Percentiles rank a stretch among this genome's conserved stretches.
phyloP scores from a whole-genome alignment of 805 yeast species.

The Wickerhamiella allomyrinae region DNA sequence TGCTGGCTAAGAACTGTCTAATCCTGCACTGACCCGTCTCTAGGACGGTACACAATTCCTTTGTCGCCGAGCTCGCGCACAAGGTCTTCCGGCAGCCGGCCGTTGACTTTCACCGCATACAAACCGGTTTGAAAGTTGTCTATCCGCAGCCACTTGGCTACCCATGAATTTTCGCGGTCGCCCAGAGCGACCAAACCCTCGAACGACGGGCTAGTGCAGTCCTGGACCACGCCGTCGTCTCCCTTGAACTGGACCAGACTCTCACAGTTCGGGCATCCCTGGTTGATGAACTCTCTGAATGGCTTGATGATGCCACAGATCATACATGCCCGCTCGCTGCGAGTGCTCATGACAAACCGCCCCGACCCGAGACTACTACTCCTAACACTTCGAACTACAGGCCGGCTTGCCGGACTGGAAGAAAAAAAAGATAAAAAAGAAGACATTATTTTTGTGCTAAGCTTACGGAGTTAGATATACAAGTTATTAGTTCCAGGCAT shows the following conservation, averaged over 20 bases:
- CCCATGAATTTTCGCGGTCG: slow-evolving; percentile 81
- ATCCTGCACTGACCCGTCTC: slow-evolving; percentile 60
- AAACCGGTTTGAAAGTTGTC: slow-evolving; percentile 80
- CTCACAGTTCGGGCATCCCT: slow-evolving; percentile 96
- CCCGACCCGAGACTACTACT: too few relatives aligned
- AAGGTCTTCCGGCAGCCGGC: slow-evolving; percentile 79
- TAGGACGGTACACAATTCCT: slow-evolving; percentile 77
- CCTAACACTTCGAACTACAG: too few relatives aligned
- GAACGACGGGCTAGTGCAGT: slow-evolving; percentile 88
- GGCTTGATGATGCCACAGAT: slow-evolving; percentile 88
- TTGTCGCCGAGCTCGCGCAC: slow-evolving; percentile 55
- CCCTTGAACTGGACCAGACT: slow-evolving; percentile 61
- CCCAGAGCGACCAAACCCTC: slow-evolving; percentile 91
- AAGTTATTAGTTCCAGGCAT: too few relatives aligned
- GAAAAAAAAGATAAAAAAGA: too few relatives aligned
- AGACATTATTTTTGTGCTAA: too few relatives aligned
- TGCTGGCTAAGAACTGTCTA: slow-evolving; percentile 11
- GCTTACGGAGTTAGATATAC: too few relatives aligned
- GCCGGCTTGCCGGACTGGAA: too few relatives aligned
- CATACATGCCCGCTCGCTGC: slow-evolving; percentile 91
- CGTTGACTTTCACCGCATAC: slow-evolving; percentile 87
- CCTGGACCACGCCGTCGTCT: slow-evolving; percentile 74
- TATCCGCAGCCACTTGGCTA: slow-evolving; percentile 87
- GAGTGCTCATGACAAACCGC: slow-evolving; percentile 28
- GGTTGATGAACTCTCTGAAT: slow-evolving; percentile 53